Conservation (phyloP, 352 stramenopile species). For the Phytophthora colocasiae region DNA sequence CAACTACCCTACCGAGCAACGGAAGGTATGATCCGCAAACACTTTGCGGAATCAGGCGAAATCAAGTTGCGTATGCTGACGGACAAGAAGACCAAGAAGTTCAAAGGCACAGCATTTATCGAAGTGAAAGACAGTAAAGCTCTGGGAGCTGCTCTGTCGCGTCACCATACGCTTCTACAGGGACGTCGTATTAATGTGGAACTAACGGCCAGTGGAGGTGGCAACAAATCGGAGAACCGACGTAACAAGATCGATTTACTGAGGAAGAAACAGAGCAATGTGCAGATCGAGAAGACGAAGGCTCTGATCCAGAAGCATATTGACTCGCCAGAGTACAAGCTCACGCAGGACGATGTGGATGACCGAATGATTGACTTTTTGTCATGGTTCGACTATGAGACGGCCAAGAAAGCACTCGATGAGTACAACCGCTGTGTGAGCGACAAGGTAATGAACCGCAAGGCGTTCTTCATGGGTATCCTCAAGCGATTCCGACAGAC, state of each 20-base stretch:
- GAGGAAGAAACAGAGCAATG: constrained; percentile 82
- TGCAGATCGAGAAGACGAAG: constrained; percentile 86
- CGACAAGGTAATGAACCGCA: constrained; percentile 82
- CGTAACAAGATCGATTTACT: constrained; percentile 73
- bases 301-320: constrained; percentile 87
- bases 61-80: constrained; percentile 85
- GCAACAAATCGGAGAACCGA: constrained; percentile 84
- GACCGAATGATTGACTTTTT: constrained; percentile 89
- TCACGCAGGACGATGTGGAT: constrained; percentile 82
- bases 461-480: constrained; percentile 92
- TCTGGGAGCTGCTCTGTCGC: constrained; percentile 75
- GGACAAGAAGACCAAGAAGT: constrained; percentile 85
- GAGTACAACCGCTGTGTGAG: constrained; percentile 82
- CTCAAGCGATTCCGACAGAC: constrained; percentile 88
- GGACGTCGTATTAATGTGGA: constrained; percentile 90
- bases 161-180: constrained; percentile 82
- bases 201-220: constrained; percentile 79
- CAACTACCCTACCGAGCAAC: constrained; percentile 85
- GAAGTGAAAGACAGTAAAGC: constrained; percentile 87
- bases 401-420: constrained; percentile 81
- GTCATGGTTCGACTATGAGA: constrained; percentile 91
- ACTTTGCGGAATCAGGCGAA: constrained; percentile 79
- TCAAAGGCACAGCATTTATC: constrained; percentile 88
- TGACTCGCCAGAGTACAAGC: constrained; percentile 70
- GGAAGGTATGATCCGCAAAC: constrained; percentile 62